Conservation (phyloP, 805 yeast species). For the Candida khao-thaluensis region DNA sequence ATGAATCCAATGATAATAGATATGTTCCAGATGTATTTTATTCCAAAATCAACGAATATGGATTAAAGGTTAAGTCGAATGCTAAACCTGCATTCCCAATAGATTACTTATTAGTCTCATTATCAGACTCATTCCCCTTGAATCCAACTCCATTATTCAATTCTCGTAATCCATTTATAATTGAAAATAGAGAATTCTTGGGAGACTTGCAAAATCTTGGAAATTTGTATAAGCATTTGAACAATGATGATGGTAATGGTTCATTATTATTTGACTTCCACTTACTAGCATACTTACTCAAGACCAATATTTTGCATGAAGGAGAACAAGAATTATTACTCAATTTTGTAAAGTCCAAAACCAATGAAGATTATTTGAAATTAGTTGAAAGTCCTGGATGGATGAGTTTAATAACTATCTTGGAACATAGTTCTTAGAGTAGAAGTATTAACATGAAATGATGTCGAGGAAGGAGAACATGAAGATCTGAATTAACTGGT, state of each 20-base stretch:
- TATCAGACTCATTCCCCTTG: slow-evolving; percentile 91
- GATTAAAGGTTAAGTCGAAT: slow-evolving; percentile 78
- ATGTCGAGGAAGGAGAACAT: no score
- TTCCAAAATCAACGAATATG: slow-evolving; percentile 82
- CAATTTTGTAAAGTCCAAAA: slow-evolving; percentile 44
- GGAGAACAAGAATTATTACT: slow-evolving; percentile 54
- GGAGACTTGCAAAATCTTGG: slow-evolving; percentile 71
- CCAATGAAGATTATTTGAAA: slow-evolving; percentile 46
- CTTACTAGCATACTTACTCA: slow-evolving; percentile 56
- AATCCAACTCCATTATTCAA: slow-evolving; percentile 52
- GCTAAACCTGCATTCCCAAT: slow-evolving; percentile 93
- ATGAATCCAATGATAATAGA: slow-evolving; percentile 66
- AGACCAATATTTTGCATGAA: slow-evolving; percentile 55
- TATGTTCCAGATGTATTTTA: slow-evolving; percentile 95
- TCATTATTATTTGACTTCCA: slow-evolving; percentile 68
- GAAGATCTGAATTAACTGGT: no score
- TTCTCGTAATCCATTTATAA: slow-evolving; percentile 49
- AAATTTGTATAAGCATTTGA: slow-evolving; percentile 52
- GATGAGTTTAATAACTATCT: slow-evolving; percentile 68
- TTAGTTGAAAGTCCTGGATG: slow-evolving; percentile 71
- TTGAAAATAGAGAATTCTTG: slow-evolving; percentile 75
- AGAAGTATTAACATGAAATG: no score
- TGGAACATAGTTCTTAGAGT: slow-evolving; percentile 30
- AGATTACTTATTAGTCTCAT: slow-evolving; percentile 81
- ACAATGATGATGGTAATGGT: slow-evolving; percentile 30